These are phyloP conservation scores for Musa schizocarpa DNA, from an alignment of 176 grass and related monocot species.

Conservation along the genomic window DNA sequence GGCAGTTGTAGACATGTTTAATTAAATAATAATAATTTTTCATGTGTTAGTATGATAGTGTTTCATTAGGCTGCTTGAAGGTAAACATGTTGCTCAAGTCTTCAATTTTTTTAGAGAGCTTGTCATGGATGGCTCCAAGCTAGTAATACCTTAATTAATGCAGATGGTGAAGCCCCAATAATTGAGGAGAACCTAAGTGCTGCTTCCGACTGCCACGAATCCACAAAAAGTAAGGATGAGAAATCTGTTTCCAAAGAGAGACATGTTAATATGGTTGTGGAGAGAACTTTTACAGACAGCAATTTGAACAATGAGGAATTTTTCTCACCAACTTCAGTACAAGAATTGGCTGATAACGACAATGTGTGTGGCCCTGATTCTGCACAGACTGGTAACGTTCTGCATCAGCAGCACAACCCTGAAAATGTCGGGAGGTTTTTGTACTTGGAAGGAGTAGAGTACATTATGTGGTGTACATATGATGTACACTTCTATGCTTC, in stretches of 20 bases:
- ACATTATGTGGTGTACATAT: constrained; percentile 94
- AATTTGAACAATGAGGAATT: constrained; percentile 17
- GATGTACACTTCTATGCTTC: constrained; percentile 96
- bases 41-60: not conserved
- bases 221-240: constrained; percentile 9
- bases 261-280: not conserved
- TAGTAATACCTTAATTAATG: constrained; percentile 14
- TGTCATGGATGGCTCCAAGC: not conserved
- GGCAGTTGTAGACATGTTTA: too few relatives aligned
- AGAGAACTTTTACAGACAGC: constrained; percentile 3
- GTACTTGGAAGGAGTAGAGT: constrained; percentile 89
- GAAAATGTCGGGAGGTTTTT: constrained; percentile 88
- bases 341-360: constrained; percentile 25
- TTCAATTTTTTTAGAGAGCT: not conserved
- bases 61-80: not conserved
- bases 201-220: constrained; percentile 25
- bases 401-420: constrained; percentile 31
- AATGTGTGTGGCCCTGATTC: constrained; percentile 12
- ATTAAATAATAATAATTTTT: not conserved
- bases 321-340: constrained; percentile 21
- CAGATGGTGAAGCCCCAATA: constrained; percentile 67
- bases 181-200: constrained; percentile 38
- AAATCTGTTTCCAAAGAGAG: not conserved
- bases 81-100: not conserved
- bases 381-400: constrained; percentile 22